phyloP scores from a whole-genome alignment of 2,329 filamentous ascomycete species.

The Fusarium palustre region DNA sequence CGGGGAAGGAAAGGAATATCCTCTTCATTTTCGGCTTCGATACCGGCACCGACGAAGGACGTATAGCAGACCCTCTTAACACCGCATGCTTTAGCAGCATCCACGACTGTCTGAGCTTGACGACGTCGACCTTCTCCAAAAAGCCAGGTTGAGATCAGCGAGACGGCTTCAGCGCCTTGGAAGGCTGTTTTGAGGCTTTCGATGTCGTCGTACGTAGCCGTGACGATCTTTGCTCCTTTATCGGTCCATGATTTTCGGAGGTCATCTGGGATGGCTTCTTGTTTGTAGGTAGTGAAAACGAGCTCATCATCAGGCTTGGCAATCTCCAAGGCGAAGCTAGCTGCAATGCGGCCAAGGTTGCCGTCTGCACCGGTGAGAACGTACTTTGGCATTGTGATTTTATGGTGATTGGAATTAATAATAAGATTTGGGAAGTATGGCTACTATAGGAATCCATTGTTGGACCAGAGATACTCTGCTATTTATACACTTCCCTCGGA shows the following conservation, averaged over 20 bases:
- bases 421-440: no score
- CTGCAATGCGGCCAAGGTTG: constrained; percentile 41
- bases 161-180: constrained; percentile 42
- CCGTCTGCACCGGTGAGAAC: constrained; percentile 45
- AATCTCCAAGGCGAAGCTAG: constrained; percentile 40
- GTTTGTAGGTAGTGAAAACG: constrained; percentile 41
- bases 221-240: constrained; percentile 37
- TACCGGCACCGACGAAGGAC: constrained; percentile 41
- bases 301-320: constrained; percentile 41
- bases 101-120: constrained; percentile 38
- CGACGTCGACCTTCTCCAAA: constrained; percentile 40
- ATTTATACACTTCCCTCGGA: not conserved
- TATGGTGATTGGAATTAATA: not conserved
- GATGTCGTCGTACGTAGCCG: constrained; percentile 41
- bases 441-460: no score
- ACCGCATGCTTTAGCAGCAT: constrained; percentile 41
- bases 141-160: constrained; percentile 44
- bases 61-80: constrained; percentile 44
- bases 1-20: constrained; percentile 44
- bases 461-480: not conserved
- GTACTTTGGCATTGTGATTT: constrained; percentile 40
- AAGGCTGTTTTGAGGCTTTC: constrained; percentile 43
- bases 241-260: constrained; percentile 35
- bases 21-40: constrained; percentile 43
- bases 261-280: constrained; percentile 32